Base-by-base conservation (phyloP, 2,329 filamentous ascomycete genomes). In the Penicillium occitanis region DNA sequence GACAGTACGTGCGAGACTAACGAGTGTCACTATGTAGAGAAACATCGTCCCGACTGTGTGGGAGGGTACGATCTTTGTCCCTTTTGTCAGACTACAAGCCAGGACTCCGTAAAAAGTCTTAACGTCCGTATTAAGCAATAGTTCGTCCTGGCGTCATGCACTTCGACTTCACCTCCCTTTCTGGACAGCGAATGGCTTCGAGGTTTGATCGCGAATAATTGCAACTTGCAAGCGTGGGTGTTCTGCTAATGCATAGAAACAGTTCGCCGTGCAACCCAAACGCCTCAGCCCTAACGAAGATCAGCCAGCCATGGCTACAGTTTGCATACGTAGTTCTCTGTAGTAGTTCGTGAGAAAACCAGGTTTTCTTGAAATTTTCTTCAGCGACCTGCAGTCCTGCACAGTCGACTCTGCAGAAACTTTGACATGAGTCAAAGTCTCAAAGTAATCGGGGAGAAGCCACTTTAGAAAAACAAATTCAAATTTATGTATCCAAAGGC, bases 241-340 rank as follows among this genome's bases (percentile, higher is more conserved):
- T 17, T 53, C 17, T n/a, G 50, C 50, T 33, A 53, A 28, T 55
- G 30, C 53, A 37, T 7, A 37, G n/a, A 25, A 53, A 51, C 14
- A 33, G 53, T 57, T 22, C 53, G n/a, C 30, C 30, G 22, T 14
- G 30, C 28, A 55, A 22, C 33, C 28, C 53, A 25, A 13, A 8
- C 30, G 30, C 51, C n/a, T 57, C 53, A 57, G 33, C 53, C 53
- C 53, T 57, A 57, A 30, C 1, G 13, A 33, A 22, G 48, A 55
- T 63, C 61, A 63, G 61, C 61, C 61, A 63, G 61, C 61, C 61
- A 63, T 53, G 35, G 22, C 14, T 25, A 17, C 28, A 14, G n/a
- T 35, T 37, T 40, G 44, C 59, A 50, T 22, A 37, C 33, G 10
- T 35, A 35, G 33, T 35, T 10, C 30, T 35, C 33, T 4, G 35